Evolutionary conservation across 352 stramenopile genomes (phyloP).

Genomic region (Lagenidium giganteum): DNA sequence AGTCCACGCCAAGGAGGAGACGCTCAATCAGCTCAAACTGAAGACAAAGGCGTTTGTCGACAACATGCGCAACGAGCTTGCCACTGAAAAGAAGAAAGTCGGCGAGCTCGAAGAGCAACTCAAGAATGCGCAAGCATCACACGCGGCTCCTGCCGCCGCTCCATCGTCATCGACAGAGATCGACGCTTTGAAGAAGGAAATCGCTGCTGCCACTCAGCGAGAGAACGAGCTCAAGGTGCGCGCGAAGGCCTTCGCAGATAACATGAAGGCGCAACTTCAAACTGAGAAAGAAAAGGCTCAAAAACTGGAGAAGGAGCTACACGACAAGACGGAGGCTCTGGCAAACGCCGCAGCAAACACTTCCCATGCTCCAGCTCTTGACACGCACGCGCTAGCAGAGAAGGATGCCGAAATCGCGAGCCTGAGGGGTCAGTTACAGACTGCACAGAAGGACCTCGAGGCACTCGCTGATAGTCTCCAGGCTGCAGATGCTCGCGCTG

Average conservation of each 20-base stretch:
- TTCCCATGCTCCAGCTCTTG: slow-evolving; percentile 10
- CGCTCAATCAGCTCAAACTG: slow-evolving; percentile 74
- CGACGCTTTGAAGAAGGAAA: slow-evolving; percentile 26
- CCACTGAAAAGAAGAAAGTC: slow-evolving; percentile 63
- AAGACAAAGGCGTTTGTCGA: slow-evolving; percentile 85
- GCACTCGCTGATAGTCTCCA: slow-evolving; percentile 7
- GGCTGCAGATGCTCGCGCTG: slow-evolving; percentile 20
- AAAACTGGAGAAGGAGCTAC: slow-evolving; percentile 43
- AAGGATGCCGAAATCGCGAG: slow-evolving; percentile 30
- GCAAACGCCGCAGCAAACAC: slow-evolving; percentile 11
- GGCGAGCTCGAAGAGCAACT: slow-evolving; percentile 47
- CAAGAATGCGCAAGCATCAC: slow-evolving; percentile 18
- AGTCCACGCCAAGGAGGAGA: slow-evolving; percentile 68
- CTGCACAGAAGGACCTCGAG: slow-evolving; percentile 12
- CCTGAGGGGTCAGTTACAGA: slow-evolving; percentile 29
- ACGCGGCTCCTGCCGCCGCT: neutral
- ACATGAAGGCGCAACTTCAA: slow-evolving; percentile 59
- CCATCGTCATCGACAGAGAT: slow-evolving; percentile 18
- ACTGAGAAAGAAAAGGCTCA: slow-evolving; percentile 49
- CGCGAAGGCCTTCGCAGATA: slow-evolving; percentile 63
- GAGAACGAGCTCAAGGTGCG: slow-evolving; percentile 64
- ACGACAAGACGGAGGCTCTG: slow-evolving; percentile 33
- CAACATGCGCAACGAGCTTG: slow-evolving; percentile 63
- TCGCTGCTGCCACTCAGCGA: slow-evolving; percentile 24
- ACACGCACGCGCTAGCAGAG: slow-evolving; percentile 8